Base-by-base conservation (phyloP, 2,329 filamentous ascomycete species). In the Paramyrothecium roridum region DNA sequence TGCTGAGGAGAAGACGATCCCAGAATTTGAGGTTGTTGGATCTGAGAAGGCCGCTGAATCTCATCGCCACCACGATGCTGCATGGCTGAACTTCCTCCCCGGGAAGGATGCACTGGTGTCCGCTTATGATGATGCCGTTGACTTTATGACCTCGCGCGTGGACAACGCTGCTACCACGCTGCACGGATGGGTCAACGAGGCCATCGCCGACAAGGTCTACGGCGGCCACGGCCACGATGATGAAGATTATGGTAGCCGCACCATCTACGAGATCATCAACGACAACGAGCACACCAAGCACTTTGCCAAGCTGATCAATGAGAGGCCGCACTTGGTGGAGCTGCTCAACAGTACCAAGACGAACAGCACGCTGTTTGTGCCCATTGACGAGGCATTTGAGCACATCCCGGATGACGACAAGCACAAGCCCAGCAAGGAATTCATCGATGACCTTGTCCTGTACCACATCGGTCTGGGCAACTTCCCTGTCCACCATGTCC, bases 301-400 rank as follows among this genome's bases (percentile, higher is more conserved):
- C 70, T 87, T 96, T 48, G 85, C 88, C 26, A 83, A 88, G 67
- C 76, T 92, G n/a, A 81, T 96, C 62, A 80, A 88, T 58, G 80
- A 91, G 57, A 86, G 89, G 67, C 80, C 86, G 1, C 84, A 90
- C 52, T 76, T 96, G 1, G 85, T 93, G 37, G 71, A 88, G 53
- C 70, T 86, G 3, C 81, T 97, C 26, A 95, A 96, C 73, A 82
- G 83, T 65, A 93, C 90, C 2, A 74, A 82, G 37, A 77, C 82
- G 21, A 93, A 93, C 70, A 84, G 88, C 66, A 96, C 93, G 1
- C 73, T 95, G 52, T 96, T 96, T 65, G 89, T 90, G 2, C 93
- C 93, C 0, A 85, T 83, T 1, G 85, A 96, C 68, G 76, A 80
- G 51, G 91, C 91, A 0, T 93, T 97, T 63, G 83, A 88, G 58